These are phyloP conservation scores for Jackrogersella minutella DNA, from an alignment of 495 filamentous ascomycete species.

Conservation along the genomic window DNA sequence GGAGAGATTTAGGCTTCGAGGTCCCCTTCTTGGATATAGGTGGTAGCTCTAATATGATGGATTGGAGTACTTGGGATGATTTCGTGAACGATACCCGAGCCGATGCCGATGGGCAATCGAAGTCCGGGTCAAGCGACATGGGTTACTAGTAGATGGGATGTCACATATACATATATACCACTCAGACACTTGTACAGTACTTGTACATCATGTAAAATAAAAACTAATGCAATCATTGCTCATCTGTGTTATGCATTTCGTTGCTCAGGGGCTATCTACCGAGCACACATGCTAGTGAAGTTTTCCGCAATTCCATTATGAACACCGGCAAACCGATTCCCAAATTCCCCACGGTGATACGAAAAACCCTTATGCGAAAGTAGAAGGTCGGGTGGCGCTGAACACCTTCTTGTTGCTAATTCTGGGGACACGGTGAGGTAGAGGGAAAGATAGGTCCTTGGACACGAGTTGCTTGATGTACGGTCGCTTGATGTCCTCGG, in stretches of 20 bases:
- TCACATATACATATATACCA: constrained; percentile 11
- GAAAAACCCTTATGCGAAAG: constrained; percentile 69
- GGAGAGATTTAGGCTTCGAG: constrained; percentile 36
- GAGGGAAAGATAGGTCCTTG: constrained; percentile 97
- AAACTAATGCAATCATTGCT: constrained; percentile 15
- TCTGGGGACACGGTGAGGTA: constrained; percentile 92
- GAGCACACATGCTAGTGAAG: constrained; percentile 54
- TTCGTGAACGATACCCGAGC: constrained; percentile 44
- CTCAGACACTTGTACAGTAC: not conserved
- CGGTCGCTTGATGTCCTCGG: constrained; percentile 89
- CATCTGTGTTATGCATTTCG: constrained; percentile 29
- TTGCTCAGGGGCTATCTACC: constrained; percentile 38
- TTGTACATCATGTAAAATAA: constrained; percentile 18
- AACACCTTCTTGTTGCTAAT: constrained; percentile 84
- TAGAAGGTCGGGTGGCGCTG: constrained; percentile 87
- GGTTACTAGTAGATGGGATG: constrained; percentile 1
- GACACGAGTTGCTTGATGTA: constrained; percentile 98
- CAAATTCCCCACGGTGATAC: constrained; percentile 53
- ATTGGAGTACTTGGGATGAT: constrained; percentile 48
- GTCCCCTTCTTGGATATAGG: constrained; percentile 23
- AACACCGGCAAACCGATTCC: constrained; percentile 62
- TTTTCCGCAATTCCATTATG: constrained; percentile 61
- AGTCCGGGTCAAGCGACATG: constrained; percentile 34
- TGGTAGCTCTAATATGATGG: constrained; percentile 22
- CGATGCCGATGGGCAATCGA: constrained; percentile 26